Base-by-base conservation (phyloP, 2,329 filamentous ascomycete species). In the Cucurbitaria berberidis region DNA sequence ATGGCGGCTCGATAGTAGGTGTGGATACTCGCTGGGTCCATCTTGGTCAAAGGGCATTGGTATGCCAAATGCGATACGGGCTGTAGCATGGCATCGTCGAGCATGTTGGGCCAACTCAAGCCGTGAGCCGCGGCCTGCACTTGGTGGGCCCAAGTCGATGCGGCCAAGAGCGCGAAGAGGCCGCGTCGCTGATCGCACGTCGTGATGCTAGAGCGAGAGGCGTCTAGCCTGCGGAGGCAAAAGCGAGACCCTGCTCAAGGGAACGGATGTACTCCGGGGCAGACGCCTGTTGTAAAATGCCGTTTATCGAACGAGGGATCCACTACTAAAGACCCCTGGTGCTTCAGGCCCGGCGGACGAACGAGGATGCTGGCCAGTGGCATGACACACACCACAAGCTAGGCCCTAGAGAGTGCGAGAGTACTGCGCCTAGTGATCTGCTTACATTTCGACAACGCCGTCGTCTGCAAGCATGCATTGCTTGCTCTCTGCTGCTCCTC, bases 391-490 rank as follows among this genome's bases (percentile, higher is more conserved):
- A 44, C 46, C 38, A n/a, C n/a, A 35, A 26, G 34, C 40, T 50
- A 59, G 53, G 39, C 46, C 46, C 54, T 48, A 35, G 48, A 40
- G 18, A 48, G 44, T 52, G 46, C 66, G 62, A 67, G 62, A 67
- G 66, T 58, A 59, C 63, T 65, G 63, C 41, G 56, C 49, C 62
- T 55, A 59, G 62, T 61, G 62, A 69, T 67, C 65, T 63, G 66
- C 68, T 71, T 69, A 66, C 68, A 60, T 42, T 40, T 47, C 26
- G 45, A 45, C 46, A 48, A 51, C 36, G 51, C 45, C n/a, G n/a
- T n/a, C n/a, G n/a, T n/a, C 62, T 50, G 46, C 53, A 48, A n/a
- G 53, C 56, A 63, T 54, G 47, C 55, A 48, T 41, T 35, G 32
- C 49, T 47, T 50, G n/a, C n/a, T n/a, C n/a, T 40, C 47, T 29